Conservation (phyloP, 345 rosid genomes). For the Chamaenerion angustifolium region DNA sequence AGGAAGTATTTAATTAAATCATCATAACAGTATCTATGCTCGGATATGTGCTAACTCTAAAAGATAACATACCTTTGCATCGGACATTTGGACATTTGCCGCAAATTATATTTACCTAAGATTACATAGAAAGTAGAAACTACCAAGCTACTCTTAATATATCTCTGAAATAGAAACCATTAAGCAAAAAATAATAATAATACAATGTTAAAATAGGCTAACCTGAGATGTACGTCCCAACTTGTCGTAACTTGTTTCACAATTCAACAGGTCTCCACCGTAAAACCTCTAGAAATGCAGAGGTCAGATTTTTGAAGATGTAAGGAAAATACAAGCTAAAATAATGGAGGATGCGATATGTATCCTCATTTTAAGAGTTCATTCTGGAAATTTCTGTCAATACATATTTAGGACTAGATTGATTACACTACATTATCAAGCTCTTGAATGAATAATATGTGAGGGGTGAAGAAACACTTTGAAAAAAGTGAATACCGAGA, state of each 20-base stretch:
- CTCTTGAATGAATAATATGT: too few relatives aligned
- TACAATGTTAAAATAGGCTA: constrained; percentile 1
- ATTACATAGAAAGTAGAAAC: constrained; percentile 6
- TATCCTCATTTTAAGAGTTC: too few relatives aligned
- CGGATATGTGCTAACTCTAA: background rate
- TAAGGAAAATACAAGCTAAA: background rate
- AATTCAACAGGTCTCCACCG: constrained; percentile 59
- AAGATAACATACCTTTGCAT: constrained; percentile 43
- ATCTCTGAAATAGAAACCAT: background rate
- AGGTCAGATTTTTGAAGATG: background rate
- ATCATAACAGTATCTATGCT: too few relatives aligned
- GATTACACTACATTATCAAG: too few relatives aligned
- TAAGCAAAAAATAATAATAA: background rate
- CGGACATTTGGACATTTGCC: constrained; percentile 65
- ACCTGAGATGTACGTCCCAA: constrained; percentile 93
- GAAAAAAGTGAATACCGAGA: too few relatives aligned
- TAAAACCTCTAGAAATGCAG: constrained; percentile 40
- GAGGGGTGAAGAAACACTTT: too few relatives aligned
- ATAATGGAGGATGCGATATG: background rate
- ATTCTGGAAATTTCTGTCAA: too few relatives aligned
- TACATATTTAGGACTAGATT: too few relatives aligned
- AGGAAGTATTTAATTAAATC: too few relatives aligned
- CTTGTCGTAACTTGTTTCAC: constrained; percentile 75
- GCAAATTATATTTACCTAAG: constrained; percentile 73
- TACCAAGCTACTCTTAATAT: background rate